Base-by-base conservation (phyloP, 345 rosid species). In the Gossypium raimondii region DNA sequence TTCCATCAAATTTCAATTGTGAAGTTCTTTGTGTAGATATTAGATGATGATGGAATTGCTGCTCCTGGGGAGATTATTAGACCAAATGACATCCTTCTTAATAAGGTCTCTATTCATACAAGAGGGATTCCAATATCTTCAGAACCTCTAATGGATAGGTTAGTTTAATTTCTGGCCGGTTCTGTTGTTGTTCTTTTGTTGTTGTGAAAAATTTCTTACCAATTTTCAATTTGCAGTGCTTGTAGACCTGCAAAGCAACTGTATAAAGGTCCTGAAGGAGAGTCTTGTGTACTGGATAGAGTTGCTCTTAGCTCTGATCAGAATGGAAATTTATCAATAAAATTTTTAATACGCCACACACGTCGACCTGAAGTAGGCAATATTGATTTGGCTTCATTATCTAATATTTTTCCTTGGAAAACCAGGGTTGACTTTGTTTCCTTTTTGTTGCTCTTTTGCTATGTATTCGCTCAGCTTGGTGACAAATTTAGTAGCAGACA, bases 61-160 rank as follows among this genome's bases (percentile, higher is more conserved):
- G 52, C 97, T 68, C 98, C 98, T 27, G 98, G 97, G 52, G 94
- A 94, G 87, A 88, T 89, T 76, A 90, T 94, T 70, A 85, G 91
- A 74, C 79, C 86, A 11, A 79, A 80, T 76, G 97, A 94, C 79
- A 60, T 90, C 50, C 86, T 85, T 53, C 66, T 92, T 82, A 88
- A 90, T 75, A 92, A 90, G 81, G 64, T 84, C 61, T 93, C 97
- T 22, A n/a, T 83, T 6, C 80, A 71, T 38, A 84, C 89, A 50
- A 81, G 73, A 80, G 84, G 81, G 11, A 50, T 60, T 11, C 11
- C 56, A 12, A 72, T 61, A 77, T 29, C 86, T 68, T 77, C 85
- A 41, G 76, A 66, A 13, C 79, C 75, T 50, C 81, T 82, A 73
- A 44, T 79, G 14, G 90, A 88, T 78, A 78, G 85, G 98, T 94